Evolutionary conservation across 2,329 filamentous ascomycete genomes (phyloP), one percentile per base, ranked within the genome.

Genomic region (Colletotrichum godetiae): DNA sequence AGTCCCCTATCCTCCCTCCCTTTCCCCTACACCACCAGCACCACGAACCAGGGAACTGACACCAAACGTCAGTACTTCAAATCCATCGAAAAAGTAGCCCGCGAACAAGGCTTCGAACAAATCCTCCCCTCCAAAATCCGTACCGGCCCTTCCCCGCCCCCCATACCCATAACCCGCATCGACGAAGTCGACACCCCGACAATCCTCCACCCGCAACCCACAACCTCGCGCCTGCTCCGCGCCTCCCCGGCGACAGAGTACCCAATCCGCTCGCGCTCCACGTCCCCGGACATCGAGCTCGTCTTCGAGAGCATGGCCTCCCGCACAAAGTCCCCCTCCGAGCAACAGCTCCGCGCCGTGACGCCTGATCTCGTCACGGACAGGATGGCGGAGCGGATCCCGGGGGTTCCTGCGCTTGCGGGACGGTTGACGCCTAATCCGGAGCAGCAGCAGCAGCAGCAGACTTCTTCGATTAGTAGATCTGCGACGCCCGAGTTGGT

Each of bases 21-120:
- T 37, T 12, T 12, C 3, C 35, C 11, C 11, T 13, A 37, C 35
- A 13, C 35, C 27, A 29, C 35, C 31, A 33, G 15, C 24, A 33
- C 27, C 3, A 15, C 5, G 15, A 22, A 8, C n/a, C 27, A 58
- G 52, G 8, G 6, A n/a, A 13, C 3, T 24, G 10, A 15, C 13
- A 49, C 27, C 27, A 8, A 4, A 52, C 6, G 1, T 1, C 76
- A 91, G 85, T 93, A 93, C 81, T 93, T 93, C 81, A 93, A 93
- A 83, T 91, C 89, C 74, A 93, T 93, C 77, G 92, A 93, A 81
- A 87, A 90, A 78, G 87, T 92, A 2, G 91, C 91, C 56, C 86
- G 80, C 29, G 84, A 86, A 73, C 85, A 89, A 77, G 88, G 88
- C 52, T 90, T 89, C 78, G 87, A 90, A 79, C 88, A 90, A 77